Conservation (phyloP, 192 early-diverging fungal species). For the Mortierella hygrophila region DNA sequence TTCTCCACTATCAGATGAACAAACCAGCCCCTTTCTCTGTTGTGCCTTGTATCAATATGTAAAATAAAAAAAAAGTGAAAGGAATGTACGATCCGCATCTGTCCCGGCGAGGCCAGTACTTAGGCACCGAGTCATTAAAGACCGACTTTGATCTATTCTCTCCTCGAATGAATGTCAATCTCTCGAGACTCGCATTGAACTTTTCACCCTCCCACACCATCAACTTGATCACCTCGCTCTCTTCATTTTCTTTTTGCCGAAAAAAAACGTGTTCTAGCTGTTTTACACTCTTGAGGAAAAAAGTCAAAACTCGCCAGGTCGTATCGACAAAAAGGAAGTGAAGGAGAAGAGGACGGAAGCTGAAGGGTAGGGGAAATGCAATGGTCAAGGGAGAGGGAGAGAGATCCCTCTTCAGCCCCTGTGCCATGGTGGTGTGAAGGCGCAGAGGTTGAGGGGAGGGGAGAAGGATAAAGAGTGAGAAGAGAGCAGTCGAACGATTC, state of each 20-base stretch:
- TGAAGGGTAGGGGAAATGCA: neutral
- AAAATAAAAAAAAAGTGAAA: conserved; percentile 2
- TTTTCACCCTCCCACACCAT: neutral
- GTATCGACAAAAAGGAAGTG: neutral
- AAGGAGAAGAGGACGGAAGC: neutral
- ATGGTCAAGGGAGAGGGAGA: neutral
- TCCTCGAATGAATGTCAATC: neutral
- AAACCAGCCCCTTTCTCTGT: neutral
- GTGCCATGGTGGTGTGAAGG: neutral
- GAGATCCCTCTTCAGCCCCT: neutral
- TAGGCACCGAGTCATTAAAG: conserved; percentile 61
- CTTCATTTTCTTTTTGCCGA: neutral
- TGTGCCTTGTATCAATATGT: neutral
- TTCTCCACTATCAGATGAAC: conserved; percentile 45
- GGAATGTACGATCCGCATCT: conserved; percentile 58
- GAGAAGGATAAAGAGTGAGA: neutral
- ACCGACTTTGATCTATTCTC: conserved; percentile 35
- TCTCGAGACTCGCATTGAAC: neutral
- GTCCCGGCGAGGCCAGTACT: conserved; percentile 61
- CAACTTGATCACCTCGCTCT: neutral
- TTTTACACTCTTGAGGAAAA: neutral
- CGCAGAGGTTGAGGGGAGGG: neutral
- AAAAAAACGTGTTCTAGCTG: neutral
- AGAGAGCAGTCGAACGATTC: neutral
- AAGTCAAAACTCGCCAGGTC: neutral